Conservation (phyloP, 108 stramenopile genomes). For the Skeletonema marinoi region DNA sequence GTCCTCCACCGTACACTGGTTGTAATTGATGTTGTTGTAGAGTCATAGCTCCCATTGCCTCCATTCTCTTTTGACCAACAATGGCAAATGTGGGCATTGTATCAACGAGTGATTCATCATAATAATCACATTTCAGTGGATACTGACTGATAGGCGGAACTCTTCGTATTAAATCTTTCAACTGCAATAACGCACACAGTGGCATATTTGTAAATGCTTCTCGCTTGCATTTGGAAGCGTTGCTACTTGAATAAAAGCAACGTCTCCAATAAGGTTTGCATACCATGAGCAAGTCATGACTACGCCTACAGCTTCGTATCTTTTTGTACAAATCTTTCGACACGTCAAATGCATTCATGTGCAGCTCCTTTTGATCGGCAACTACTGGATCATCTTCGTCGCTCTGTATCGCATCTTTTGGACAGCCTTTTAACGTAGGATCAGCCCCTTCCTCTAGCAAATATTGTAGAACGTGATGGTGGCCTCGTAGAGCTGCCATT, state of each 20-base stretch:
- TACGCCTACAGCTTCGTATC: conserved; percentile 15
- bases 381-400: neutral
- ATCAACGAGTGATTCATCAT: neutral
- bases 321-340: neutral
- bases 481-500: conserved; percentile 23
- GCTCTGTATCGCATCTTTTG: conserved; percentile 10
- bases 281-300: conserved; percentile 9
- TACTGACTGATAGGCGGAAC: conserved; percentile 1
- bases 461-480: conserved; percentile 21
- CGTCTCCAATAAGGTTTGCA: conserved; percentile 19
- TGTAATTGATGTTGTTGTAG: neutral
- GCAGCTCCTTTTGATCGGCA: conserved; percentile 7
- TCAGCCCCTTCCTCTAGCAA: conserved; percentile 25
- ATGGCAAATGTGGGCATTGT: neutral
- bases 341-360: conserved; percentile 21
- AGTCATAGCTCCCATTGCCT: neutral
- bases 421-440: conserved; percentile 28
- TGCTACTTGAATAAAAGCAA: conserved; percentile 6
- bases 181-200: neutral
- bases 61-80: neutral
- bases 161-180: conserved; percentile 2
- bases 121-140: neutral
- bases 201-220: conserved; percentile 12
- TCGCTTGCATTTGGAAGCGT: conserved; percentile 4
- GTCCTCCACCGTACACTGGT: neutral